Evolutionary conservation across 1,139 yeast species (phyloP), one percentile per base, ranked within the genome.

Genomic region (Pichia cactophila): DNA sequence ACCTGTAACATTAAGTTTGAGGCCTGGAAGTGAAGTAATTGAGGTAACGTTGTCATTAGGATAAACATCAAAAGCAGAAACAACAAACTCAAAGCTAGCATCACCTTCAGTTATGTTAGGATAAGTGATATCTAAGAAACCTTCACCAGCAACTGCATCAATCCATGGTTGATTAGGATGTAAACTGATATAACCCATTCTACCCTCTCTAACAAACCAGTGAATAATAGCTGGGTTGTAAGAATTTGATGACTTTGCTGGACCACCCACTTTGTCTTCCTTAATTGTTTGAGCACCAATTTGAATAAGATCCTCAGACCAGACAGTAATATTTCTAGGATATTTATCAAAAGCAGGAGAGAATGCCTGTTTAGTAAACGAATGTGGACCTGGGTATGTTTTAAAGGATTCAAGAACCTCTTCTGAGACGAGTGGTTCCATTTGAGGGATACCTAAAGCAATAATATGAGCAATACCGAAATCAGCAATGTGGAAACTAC

Each of bases 161-260:
- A 45, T 45, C 43, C 43, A 39, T 9, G 47, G 47, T 33, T 45
- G 47, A 26, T 43, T 33, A 33, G 47, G 36, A 16, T 33, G 43
- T n/a, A 40, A 41, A 9, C 40, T 45, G 26, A 45, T 41, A 17
- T 35, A 45, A 5, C 47, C 47, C 38, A 33, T 33, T 41, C 47
- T 40, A 33, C 47, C 43, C 33, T 41, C 40, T 41, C 47, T 45
- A 16, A 45, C 47, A 41, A 33, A 45, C 47, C 47, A 45, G 16
- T 40, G 47, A 26, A 45, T 45, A 33, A 45, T 38, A 26, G 43
- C 47, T n/a, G 43, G 43, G 26, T 45, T 44, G 35, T 26, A 45
- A 26, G 47, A 14, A 28, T 20, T 33, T 20, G 43, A 8, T 9
- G 43, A 45, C 6, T 14, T 33, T 5, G 44, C 33, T 33, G 47